These are phyloP conservation scores for Ascocoryne sarcoides DNA, from an alignment of 2,329 filamentous ascomycete genomes.

Conservation along the genomic window DNA sequence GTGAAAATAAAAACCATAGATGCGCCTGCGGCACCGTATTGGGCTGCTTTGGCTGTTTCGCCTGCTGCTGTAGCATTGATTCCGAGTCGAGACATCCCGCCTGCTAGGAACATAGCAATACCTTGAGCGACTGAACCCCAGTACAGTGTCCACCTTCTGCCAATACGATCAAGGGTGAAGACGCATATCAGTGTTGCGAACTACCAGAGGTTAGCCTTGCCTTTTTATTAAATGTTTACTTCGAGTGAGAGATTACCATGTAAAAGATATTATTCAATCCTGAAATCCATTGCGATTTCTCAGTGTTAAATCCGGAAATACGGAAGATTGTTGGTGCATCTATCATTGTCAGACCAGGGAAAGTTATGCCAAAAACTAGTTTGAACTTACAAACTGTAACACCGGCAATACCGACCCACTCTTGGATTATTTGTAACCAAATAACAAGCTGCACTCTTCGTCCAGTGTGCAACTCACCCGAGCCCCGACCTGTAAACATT, in stretches of 20 bases:
- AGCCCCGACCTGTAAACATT: slow-evolving; percentile 60
- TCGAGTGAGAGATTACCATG: slow-evolving; percentile 34
- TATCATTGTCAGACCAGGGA: slow-evolving; percentile 1
- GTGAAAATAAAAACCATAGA: slow-evolving; percentile 66
- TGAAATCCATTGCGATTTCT: slow-evolving; percentile 55
- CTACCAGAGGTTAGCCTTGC: slow-evolving; percentile 26
- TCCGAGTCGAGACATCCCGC: slow-evolving; percentile 47
- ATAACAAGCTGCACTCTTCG: slow-evolving; percentile 61
- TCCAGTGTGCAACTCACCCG: slow-evolving; percentile 56
- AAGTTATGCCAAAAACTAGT: too few species aligned
- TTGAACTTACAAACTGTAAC: slow-evolving; percentile 47
- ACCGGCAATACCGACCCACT: slow-evolving; percentile 62
- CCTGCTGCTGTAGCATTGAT: slow-evolving; percentile 39
- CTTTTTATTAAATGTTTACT: slow-evolving; percentile 31
- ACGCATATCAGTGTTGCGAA: slow-evolving; percentile 60
- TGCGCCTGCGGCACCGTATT: slow-evolving; percentile 55
- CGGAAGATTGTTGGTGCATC: slow-evolving; percentile 44
- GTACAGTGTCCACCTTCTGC: slow-evolving; percentile 59
- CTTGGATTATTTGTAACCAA: slow-evolving; percentile 64
- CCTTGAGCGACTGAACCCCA: slow-evolving; percentile 58
- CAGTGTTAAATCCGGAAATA: slow-evolving; percentile 54
- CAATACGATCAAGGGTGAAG: slow-evolving; percentile 61
- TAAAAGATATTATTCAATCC: slow-evolving; percentile 48
- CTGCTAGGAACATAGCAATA: slow-evolving; percentile 59
- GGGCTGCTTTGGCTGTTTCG: slow-evolving; percentile 36